Evolutionary conservation across 2,329 filamentous ascomycete genomes (phyloP), one percentile per base, ranked within the genome.

Genomic region (Immersiporthe knoxdaviesiana): DNA sequence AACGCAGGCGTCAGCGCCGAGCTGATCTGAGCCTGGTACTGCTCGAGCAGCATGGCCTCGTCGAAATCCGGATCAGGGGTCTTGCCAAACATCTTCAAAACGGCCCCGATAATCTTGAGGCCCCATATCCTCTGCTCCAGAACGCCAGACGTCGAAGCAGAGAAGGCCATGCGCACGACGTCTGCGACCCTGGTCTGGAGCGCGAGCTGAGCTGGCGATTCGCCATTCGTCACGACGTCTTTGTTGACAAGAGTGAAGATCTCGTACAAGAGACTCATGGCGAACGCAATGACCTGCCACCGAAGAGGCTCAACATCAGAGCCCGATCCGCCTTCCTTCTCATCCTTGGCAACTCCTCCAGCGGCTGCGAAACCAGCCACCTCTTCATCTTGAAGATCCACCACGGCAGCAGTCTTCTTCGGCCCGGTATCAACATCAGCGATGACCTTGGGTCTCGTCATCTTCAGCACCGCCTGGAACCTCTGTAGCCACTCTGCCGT

Each of bases 1-100:
- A 99, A 99, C 0, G 96, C 97, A 3, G 96, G 96, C 0, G 97
- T 99, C 71, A 99, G 84, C 0, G 96, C 96, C 24, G 96, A 98
- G 75, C 94, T 94, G 77, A 99, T 99, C 77, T 99, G 96, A 6
- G 96, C 96, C 80, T 99, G 97, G 76, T 99, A 99, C 79, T 99
- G 96, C 79, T 99, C 97, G 4, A 99, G 86, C 21, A 99, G 85
- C 81, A 97, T 97, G 0, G 92, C 96, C 80, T 99, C 96, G n/a
- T 95, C 89, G 77, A 99, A 99, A 78, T 99, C 96, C 0, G 96
- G 97, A 80, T 99, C 96, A 1, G 95, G 92, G 1, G 92, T 94
- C 77, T 94, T 95, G 66, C 96, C 96, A 81, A 99, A 99, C 84
- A 97, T 93, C 83, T 94, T 97, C 64, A 99, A 84, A 12, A 98